Evolutionary conservation across 352 stramenopile species (phyloP), one percentile per base, ranked within the genome.

Genomic region (Phytopythium vexans): DNA sequence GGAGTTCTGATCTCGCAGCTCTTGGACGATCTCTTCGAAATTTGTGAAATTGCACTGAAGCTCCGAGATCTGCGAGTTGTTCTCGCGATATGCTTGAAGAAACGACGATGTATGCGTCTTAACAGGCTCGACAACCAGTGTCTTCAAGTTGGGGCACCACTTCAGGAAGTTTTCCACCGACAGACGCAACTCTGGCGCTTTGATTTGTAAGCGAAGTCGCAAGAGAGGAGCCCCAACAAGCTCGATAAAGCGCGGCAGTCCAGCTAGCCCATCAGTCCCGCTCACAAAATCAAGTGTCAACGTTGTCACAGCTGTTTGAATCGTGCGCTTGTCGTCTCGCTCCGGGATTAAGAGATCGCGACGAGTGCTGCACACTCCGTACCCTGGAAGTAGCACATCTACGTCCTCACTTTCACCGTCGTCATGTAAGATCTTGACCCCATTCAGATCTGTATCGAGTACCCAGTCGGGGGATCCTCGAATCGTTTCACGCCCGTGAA

Each of bases 351-450:
- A 43, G 11, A n/a, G 21, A 7, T 43, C 11, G n/a, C 39, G 39
- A 43, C 8, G 39, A n/a, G 39, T 43, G n/a, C 12, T 43, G 39
- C 39, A 43, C 39, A 43, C 39, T 43, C 39, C 39, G 21, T 43
- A 43, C 12, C 39, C 11, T 15, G 39, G 39, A 1, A 43, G 6
- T 8, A 43, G 8, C 39, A n/a, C 11, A 8, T 27, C 39, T 8
- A 43, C 21, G 39, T 43, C 39, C 5, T 43, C 39, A n/a, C 39
- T 43, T 6, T 43, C 39, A 15, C 11, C 21, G 39, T 43, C 21
- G 11, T 8, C 39, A 27, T 15, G 39, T 15, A 43, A 43, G 7
- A 43, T 43, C 7, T 27, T 10, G 12, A n/a, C 39, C 6, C 21
- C 21, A 15, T 43, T 10, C 6, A 43, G 6, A n/a, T 43, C 39